Evolutionary conservation across 2,329 filamentous ascomycete genomes (phyloP), one percentile per base, ranked within the genome.

Genomic region (Neofusicoccum kwambonambiense): DNA sequence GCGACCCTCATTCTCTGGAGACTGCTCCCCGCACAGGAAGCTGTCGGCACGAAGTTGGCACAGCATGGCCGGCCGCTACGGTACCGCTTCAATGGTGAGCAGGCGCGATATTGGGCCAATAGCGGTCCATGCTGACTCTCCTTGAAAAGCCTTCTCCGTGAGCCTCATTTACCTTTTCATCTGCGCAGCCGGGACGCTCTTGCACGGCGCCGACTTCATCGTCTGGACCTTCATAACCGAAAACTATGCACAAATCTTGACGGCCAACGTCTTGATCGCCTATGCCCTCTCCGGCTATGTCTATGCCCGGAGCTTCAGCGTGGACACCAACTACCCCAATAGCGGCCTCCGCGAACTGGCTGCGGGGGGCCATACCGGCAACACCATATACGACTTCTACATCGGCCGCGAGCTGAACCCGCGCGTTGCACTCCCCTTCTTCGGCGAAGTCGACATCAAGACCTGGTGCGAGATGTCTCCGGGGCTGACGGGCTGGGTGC

Each of bases 381-480:
- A 96, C 77, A 80, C 92, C 68, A 79, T 97, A 42, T 97, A 97
- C 77, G 94, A 98, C 79, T 97, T 92, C 88, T 97, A 93, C 80
- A 97, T 97, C 69, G 94, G 94, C n/a, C 91, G 94, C 35, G 94
- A 97, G 77, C 87, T 97, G 67, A 98, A 97, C 79, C 93, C 94
- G 3, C 91, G 93, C 56, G 78, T 96, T 65, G 86, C 84, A 0
- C 80, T 97, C 31, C 93, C 93, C 1, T 76, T 96, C 56, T 84
- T 97, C 68, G 92, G 92, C 65, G 90, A 92, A 70, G 84, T 97
- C 58, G 94, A 98, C 74, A 89, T 98, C 78, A 97, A 97, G 79
- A 84, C 89, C 67, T 97, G 89, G 77, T 90, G 90, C 77, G 94
- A 98, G 80, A 84, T 97, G 72, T 89, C 93, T n/a, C 94, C 94